phyloP scores from a whole-genome alignment of 768 basidiomycete genomes.

The Podaxis sp. region DNA sequence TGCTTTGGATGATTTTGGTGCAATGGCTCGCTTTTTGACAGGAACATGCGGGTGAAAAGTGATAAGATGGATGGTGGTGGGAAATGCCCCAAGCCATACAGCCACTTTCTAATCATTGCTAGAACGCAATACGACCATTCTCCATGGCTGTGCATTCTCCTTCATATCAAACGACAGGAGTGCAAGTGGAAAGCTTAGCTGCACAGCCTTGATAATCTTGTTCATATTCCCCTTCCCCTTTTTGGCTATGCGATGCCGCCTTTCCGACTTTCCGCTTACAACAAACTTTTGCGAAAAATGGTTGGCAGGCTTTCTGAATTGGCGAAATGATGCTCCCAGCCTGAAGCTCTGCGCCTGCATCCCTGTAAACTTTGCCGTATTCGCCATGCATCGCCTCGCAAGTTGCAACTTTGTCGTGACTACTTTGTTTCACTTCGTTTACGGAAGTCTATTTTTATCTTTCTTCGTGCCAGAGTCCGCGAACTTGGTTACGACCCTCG shows the following conservation, averaged over 20 bases:
- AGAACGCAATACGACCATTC: neutral
- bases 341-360: neutral
- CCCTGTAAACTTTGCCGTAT: neutral
- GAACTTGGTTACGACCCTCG: neutral
- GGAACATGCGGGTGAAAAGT: neutral
- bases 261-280: neutral
- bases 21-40: neutral
- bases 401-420: neutral
- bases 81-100: neutral
- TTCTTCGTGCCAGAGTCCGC: neutral
- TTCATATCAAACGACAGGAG: neutral
- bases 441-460: neutral
- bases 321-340: neutral
- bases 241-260: neutral
- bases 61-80: conserved; percentile 8
- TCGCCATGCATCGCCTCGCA: neutral
- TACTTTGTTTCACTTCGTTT: neutral
- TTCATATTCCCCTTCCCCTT: neutral
- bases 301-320: neutral
- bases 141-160: neutral
- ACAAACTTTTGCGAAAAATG: neutral
- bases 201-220: neutral
- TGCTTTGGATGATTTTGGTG: neutral
- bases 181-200: neutral
- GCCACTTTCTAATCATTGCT: neutral